Evolutionary conservation across 2,329 filamentous ascomycete species (phyloP).

Genomic region (Apiospora saccharicola): DNA sequence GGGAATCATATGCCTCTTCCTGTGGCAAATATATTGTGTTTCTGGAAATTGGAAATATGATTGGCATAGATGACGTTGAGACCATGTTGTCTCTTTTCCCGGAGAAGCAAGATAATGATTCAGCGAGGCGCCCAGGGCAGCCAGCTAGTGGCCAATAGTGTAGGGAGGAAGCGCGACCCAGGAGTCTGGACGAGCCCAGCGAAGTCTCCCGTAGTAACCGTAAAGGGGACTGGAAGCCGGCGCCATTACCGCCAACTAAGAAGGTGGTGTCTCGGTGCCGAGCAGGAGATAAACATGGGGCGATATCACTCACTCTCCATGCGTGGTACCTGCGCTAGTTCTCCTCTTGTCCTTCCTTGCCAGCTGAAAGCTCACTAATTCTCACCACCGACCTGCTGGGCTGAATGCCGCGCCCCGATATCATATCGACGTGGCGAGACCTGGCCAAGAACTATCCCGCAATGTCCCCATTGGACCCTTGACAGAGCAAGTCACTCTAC

Average conservation of each 20-base stretch:
- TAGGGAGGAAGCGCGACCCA: background rate
- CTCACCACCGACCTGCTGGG: background rate
- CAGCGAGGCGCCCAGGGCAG: background rate
- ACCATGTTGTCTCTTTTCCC: too few species aligned
- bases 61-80: background rate
- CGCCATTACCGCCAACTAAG: background rate
- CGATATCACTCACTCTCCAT: background rate
- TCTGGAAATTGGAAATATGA: background rate
- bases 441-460: background rate
- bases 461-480: background rate
- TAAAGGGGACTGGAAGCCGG: background rate
- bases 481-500: background rate
- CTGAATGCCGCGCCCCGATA: background rate
- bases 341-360: too few species aligned
- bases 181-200: background rate
- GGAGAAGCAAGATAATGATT: background rate
- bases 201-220: background rate
- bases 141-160: background rate
- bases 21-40: background rate
- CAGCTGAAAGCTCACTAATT: background rate
- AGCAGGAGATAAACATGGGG: background rate
- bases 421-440: background rate
- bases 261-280: background rate
- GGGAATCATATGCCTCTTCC: background rate
- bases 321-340: background rate